A percentile compares a stretch with the other conserved stretches of the same genome.
Evolutionary conservation across 148 eudicot species (phyloP).

Genomic region (Rhododendron vialii): DNA sequence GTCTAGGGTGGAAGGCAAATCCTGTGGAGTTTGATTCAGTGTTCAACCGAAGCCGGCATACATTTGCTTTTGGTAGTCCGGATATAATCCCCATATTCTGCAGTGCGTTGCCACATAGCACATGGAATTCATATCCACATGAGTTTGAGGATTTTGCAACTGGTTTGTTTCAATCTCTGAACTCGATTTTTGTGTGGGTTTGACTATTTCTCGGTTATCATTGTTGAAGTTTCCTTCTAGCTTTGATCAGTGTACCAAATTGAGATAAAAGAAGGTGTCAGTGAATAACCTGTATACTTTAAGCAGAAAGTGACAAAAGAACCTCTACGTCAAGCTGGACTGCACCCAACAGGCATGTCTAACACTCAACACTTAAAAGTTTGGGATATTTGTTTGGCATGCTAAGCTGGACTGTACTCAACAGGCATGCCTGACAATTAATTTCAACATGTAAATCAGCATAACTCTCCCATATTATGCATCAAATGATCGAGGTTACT

Average conservation of each 20-base stretch:
- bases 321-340: background rate
- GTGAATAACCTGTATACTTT: background rate
- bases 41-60: slow-evolving; percentile 82
- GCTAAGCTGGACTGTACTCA: background rate
- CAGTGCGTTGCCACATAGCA: slow-evolving; percentile 76
- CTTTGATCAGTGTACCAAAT: background rate
- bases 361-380: background rate
- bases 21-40: slow-evolving; percentile 99
- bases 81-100: slow-evolving; percentile 95
- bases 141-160: slow-evolving; percentile 96
- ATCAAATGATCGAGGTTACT: background rate
- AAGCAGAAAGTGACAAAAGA: background rate
- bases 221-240: background rate
- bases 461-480: background rate
- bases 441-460: background rate
- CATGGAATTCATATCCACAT: slow-evolving; percentile 91
- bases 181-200: background rate
- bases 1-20: slow-evolving; percentile 96
- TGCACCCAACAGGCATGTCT: background rate
- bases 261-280: background rate
- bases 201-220: background rate
- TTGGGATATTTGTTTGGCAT: background rate
- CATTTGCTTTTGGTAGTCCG: slow-evolving; percentile 90
- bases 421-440: background rate
- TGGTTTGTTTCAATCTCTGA: slow-evolving; percentile 43